Evolutionary conservation across 164 flowering plant genomes (phyloP), one percentile per base, ranked within the genome.

Genomic region (Protea cynaroides): DNA sequence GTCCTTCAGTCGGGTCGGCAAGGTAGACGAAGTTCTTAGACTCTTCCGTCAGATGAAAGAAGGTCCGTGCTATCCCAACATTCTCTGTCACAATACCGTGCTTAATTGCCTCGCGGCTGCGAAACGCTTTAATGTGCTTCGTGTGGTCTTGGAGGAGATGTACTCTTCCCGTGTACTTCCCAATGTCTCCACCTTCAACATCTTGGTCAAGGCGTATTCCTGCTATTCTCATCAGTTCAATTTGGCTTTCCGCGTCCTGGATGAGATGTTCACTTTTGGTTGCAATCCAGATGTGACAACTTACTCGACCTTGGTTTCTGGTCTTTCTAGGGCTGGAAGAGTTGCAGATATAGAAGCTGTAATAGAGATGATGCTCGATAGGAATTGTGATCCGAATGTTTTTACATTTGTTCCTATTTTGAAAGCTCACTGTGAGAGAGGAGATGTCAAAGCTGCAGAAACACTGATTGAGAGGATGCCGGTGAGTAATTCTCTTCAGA

Each of bases 261-360:
- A 40, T 37, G 10, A 25, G 46, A 64, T 64, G 67, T 38, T 17
- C 22, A 37, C 36, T 6, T 36, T 22, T 21, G 56, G 47, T 23
- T 37, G 56, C 9, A 44, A 34, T 38, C 58, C 63, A 14, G 69
- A 66, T 66, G 63, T 66, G 3, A 37, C 11, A 14, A 66, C 69
- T 66, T 66, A 57, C 43, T 58, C 69, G 1, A 66, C 69, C 14
- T 47, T 58, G 58, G 23, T 66, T 58, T 10, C 14, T 10, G 69
- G 63, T 22, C 69, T 58, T 50, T 58, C 47, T 40, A 50, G 62
- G 43, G 63, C 49, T 6, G 63, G 69, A 66, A 66, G 62, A 47
- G 25, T 54, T 17, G 37, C 8, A 19, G 63, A 66, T 21, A 62
- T 61, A 11, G 25, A 47, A 17, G 36, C 52, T 58, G 69, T 58